phyloP scores from a whole-genome alignment of 2,329 filamentous ascomycete genomes.

The Fusarium lyarnte region DNA sequence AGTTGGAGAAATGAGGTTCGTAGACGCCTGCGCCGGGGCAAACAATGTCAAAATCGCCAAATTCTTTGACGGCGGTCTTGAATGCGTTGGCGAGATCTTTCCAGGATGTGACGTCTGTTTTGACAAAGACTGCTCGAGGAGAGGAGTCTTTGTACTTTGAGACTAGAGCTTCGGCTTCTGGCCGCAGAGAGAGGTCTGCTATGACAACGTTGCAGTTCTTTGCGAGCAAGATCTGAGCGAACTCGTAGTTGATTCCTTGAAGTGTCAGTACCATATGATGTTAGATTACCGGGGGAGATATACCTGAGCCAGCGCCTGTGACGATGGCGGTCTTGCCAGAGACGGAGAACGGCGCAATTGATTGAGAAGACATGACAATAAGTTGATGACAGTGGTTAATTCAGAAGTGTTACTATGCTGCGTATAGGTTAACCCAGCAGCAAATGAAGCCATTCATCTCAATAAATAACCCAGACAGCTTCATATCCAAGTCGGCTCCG shows the following conservation, averaged over 20 bases:
- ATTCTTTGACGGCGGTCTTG: conserved; percentile 45
- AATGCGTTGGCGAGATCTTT: conserved; percentile 50
- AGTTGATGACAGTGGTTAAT: not conserved
- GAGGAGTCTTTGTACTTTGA: conserved; percentile 28
- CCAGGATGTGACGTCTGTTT: conserved; percentile 58
- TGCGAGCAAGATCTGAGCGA: conserved; percentile 54
- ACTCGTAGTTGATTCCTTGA: conserved; percentile 46
- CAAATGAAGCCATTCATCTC: not conserved
- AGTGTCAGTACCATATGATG: too few species aligned
- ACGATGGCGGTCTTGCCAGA: conserved; percentile 32
- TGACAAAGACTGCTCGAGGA: conserved; percentile 52
- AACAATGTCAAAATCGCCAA: conserved; percentile 54
- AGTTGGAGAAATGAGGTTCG: conserved; percentile 55
- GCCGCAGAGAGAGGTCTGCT: conserved; percentile 55
- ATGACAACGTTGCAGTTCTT: conserved; percentile 57
- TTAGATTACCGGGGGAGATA: accelerated
- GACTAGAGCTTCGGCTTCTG: conserved; percentile 53
- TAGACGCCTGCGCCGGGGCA: conserved; percentile 59
- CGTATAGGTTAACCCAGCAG: accelerated
- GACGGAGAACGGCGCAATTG: conserved; percentile 28
- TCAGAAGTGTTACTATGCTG: too few species aligned
- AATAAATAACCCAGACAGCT: not conserved
- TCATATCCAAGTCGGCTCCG: not conserved
- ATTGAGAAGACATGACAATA: conserved; percentile 6
- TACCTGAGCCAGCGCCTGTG: conserved; percentile 36